Evolutionary conservation across 1,139 yeast species (phyloP).

Genomic region (Taiozyma sp.): DNA sequence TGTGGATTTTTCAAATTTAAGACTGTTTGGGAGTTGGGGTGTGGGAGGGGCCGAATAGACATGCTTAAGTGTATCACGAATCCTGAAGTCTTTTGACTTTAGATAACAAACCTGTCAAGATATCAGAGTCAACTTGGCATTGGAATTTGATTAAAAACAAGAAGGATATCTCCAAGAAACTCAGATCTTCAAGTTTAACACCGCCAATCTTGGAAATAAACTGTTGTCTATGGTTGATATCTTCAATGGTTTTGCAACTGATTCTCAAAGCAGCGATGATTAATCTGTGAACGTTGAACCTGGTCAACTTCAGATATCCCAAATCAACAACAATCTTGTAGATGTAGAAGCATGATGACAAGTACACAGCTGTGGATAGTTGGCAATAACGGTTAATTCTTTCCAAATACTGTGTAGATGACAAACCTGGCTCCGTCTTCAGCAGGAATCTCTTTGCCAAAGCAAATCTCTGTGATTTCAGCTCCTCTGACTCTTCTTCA

Average conservation of each 20-base stretch:
- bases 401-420: slow-evolving; percentile 32
- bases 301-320: slow-evolving; percentile 32
- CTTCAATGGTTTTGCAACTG: slow-evolving; percentile 49
- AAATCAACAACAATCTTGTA: slow-evolving; percentile 29
- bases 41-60: neutral
- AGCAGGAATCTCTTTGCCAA: slow-evolving; percentile 34
- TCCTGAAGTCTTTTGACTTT: slow-evolving; percentile 2
- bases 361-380: slow-evolving; percentile 38
- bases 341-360: slow-evolving; percentile 33
- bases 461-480: slow-evolving; percentile 5
- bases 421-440: slow-evolving; percentile 31
- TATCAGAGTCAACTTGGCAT: slow-evolving; percentile 18
- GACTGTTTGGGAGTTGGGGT: neutral
- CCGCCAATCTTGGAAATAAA: slow-evolving; percentile 53
- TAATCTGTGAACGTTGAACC: slow-evolving; percentile 41
- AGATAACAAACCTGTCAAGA: slow-evolving; percentile 5
- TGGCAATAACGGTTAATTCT: slow-evolving; percentile 40
- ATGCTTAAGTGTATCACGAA: neutral
- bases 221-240: slow-evolving; percentile 43
- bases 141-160: slow-evolving; percentile 33
- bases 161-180: slow-evolving; percentile 43
- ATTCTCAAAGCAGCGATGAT: slow-evolving; percentile 44
- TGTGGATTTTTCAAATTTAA: neutral
- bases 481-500: neutral
- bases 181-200: slow-evolving; percentile 37